phyloP scores from a whole-genome alignment of 1,284 basidiomycete species.

The Ganoderma multipileum region DNA sequence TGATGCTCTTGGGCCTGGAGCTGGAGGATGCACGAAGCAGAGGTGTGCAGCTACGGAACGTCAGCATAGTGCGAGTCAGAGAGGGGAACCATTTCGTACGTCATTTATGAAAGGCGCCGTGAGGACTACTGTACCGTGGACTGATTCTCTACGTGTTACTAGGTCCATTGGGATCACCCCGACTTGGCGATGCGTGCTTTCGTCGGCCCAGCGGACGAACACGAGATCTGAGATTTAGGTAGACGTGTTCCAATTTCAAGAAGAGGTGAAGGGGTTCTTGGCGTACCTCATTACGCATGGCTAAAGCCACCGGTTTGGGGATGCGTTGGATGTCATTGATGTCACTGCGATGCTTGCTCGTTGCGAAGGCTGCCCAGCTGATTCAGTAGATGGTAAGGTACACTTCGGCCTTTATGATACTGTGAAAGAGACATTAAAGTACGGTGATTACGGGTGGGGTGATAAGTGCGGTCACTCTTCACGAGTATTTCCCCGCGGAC shows the following conservation, averaged over 20 bases:
- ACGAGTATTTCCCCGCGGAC: not conserved
- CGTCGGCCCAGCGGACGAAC: not conserved
- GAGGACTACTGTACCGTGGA: not conserved
- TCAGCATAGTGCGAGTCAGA: not conserved
- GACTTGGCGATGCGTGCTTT: not conserved
- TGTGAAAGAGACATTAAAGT: too few relatives aligned
- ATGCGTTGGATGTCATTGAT: not conserved
- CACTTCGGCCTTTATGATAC: too few relatives aligned
- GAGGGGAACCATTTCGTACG: conserved; percentile 5
- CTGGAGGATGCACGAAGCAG: not conserved
- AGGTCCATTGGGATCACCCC: not conserved
- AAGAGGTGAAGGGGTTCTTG: not conserved
- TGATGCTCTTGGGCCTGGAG: conserved; percentile 3
- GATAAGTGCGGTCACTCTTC: not conserved
- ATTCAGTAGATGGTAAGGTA: too few relatives aligned
- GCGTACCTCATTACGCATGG: not conserved
- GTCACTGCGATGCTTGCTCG: too few relatives aligned
- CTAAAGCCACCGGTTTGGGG: not conserved
- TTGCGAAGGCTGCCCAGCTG: too few relatives aligned
- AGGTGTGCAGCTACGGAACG: not conserved
- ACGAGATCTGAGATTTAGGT: not conserved
- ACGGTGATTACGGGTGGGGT: not conserved
- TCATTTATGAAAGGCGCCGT: not conserved
- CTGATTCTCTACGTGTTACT: not conserved
- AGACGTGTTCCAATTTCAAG: not conserved